Percentiles rank a stretch among this genome's conserved stretches.
These are phyloP conservation scores for Fragilaria crotonensis DNA, from an alignment of 108 stramenopile genomes.

Conservation along the genomic window DNA sequence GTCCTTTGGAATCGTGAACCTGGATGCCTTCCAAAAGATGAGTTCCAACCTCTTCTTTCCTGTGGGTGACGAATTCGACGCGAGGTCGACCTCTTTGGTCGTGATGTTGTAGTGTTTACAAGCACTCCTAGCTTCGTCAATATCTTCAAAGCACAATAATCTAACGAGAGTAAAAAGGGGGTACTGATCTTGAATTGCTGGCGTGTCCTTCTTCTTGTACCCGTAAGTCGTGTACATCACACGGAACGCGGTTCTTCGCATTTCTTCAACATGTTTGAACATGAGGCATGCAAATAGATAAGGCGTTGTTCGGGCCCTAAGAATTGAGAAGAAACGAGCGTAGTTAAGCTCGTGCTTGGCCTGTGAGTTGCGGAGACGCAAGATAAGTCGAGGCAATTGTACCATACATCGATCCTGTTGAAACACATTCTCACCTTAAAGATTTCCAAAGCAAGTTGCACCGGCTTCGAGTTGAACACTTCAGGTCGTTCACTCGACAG, in stretches of 20 bases:
- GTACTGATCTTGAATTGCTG: conserved; percentile 70
- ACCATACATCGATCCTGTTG: background rate
- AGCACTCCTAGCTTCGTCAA: conserved; percentile 65
- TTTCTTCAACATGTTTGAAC: conserved; percentile 86
- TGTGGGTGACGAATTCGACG: conserved; percentile 1
- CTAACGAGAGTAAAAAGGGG: conserved; percentile 51
- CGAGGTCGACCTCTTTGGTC: conserved; percentile 35
- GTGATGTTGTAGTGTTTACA: conserved; percentile 77
- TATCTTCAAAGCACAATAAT: conserved; percentile 74
- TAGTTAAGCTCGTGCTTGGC: conserved; percentile 79
- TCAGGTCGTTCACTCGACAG: conserved; percentile 55
- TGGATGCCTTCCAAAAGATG: conserved; percentile 60
- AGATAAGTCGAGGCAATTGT: background rate
- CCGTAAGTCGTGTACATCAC: conserved; percentile 79
- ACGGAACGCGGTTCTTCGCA: conserved; percentile 65
- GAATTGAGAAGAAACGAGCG: conserved; percentile 69
- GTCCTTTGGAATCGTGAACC: conserved; percentile 69
- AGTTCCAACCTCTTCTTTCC: conserved; percentile 16
- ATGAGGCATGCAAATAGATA: conserved; percentile 79
- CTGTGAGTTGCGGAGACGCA: conserved; percentile 9
- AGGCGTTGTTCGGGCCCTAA: conserved; percentile 57
- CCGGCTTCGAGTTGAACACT: conserved; percentile 71
- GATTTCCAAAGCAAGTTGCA: conserved; percentile 77
- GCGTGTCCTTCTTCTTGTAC: conserved; percentile 50
- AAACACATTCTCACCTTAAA: conserved; percentile 46